A percentile compares a stretch with the other conserved stretches of the same genome.
Conservation (phyloP, 345 rosid genomes). For the Arabis alpina region DNA sequence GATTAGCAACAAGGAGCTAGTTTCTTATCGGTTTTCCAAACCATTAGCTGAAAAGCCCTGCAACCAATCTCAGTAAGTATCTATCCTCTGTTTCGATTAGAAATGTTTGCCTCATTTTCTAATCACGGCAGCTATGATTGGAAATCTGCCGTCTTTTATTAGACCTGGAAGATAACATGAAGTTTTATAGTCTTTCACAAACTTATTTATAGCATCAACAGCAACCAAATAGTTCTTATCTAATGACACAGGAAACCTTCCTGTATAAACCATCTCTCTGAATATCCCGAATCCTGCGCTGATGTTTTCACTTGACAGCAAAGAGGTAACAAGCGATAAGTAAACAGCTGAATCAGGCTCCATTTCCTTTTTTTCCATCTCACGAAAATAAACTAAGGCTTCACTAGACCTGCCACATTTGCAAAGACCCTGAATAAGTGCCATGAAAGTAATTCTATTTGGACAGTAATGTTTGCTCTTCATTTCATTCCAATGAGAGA, state of each 20-base stretch:
- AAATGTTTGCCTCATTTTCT: constrained; percentile 26
- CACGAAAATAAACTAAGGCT: constrained; percentile 60
- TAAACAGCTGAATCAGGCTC: constrained; percentile 69
- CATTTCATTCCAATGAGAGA: constrained; percentile 77
- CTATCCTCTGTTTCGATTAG: constrained; percentile 10
- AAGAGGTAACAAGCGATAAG: constrained; percentile 54
- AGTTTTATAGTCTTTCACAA: constrained; percentile 59
- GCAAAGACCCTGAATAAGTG: constrained; percentile 79
- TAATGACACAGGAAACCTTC: constrained; percentile 51
- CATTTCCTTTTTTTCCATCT: constrained; percentile 69
- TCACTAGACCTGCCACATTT: constrained; percentile 63
- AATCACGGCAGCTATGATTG: constrained; percentile 39
- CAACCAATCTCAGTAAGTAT: constrained; percentile 14
- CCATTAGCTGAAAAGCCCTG: constrained; percentile 17
- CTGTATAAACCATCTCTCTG: constrained; percentile 62
- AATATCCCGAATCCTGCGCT: constrained; percentile 59
- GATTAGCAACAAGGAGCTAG: constrained; percentile 17
- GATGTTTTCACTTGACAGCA: constrained; percentile 51
- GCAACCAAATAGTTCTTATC: constrained; percentile 55
- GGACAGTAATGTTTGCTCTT: constrained; percentile 54
- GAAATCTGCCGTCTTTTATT: constrained; percentile 51
- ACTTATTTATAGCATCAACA: constrained; percentile 54
- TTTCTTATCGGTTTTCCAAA: constrained; percentile 26
- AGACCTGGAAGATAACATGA: constrained; percentile 55
- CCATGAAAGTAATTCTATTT: constrained; percentile 64